phyloP scores from a whole-genome alignment of 352 stramenopile genomes.

The Lagenidium giganteum region DNA sequence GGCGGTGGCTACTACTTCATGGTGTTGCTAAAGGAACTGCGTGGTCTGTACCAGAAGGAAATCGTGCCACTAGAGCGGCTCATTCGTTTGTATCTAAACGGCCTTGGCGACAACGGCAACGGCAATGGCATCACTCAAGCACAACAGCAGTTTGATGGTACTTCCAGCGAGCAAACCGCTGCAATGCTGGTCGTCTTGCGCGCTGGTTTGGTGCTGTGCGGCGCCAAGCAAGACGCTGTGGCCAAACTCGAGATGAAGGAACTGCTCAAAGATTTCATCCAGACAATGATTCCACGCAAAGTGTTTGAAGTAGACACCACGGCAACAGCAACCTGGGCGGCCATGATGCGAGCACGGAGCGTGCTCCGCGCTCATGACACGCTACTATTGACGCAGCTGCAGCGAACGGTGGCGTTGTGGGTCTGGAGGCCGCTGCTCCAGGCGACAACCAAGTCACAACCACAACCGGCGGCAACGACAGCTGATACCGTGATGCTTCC shows the following conservation, averaged over 20 bases:
- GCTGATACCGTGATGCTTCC: too few relatives aligned
- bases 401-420: too few relatives aligned
- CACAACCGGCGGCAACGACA: too few relatives aligned
- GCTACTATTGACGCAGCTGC: too few relatives aligned
- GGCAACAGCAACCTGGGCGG: conserved; percentile 17
- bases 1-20: conserved; percentile 49
- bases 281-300: conserved; percentile 17
- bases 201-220: conserved; percentile 24
- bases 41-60: conserved; percentile 15
- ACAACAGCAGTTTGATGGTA: too few relatives aligned
- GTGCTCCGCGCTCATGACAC: conserved; percentile 7
- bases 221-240: conserved; percentile 29
- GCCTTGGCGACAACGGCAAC: too few relatives aligned
- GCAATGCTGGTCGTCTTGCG: conserved; percentile 19
- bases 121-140: too few relatives aligned
- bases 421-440: too few relatives aligned
- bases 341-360: conserved; percentile 8
- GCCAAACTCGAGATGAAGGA: conserved; percentile 17
- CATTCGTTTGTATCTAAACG: conserved; percentile 42
- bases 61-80: conserved; percentile 32
- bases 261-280: conserved; percentile 39
- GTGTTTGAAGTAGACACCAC: conserved; percentile 29
- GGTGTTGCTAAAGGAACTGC: conserved; percentile 17
- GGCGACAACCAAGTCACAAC: too few relatives aligned
- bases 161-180: conserved; percentile 5